Evolutionary conservation across 192 early-diverging fungal genomes (phyloP).

Genomic region (Mortierella claussenii): DNA sequence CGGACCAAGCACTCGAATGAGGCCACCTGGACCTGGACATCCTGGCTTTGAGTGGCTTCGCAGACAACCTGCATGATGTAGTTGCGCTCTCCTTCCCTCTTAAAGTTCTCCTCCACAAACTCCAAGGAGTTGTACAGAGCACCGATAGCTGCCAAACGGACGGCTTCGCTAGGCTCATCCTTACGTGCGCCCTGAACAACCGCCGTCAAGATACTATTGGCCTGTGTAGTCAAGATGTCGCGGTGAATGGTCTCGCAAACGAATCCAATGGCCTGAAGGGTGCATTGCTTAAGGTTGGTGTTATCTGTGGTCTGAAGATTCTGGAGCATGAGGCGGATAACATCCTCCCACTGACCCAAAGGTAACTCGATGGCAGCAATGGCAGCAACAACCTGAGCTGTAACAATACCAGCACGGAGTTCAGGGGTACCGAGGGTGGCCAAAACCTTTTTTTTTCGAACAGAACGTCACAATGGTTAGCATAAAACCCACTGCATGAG

Average conservation of each 20-base stretch:
- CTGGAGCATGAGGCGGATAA: conserved; percentile 83
- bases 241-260: conserved; percentile 92
- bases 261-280: conserved; percentile 92
- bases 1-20: conserved; percentile 97
- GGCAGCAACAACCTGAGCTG: conserved; percentile 89
- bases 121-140: conserved; percentile 96
- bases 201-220: conserved; percentile 93
- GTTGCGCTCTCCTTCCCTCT: conserved; percentile 94
- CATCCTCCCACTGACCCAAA: conserved; percentile 83
- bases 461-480: too few species aligned
- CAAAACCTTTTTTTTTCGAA: conserved; percentile 55
- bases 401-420: conserved; percentile 67
- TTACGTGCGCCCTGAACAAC: conserved; percentile 96
- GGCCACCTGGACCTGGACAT: conserved; percentile 81
- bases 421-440: conserved; percentile 65
- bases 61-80: conserved; percentile 99
- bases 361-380: conserved; percentile 96
- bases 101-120: conserved; percentile 96
- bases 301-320: conserved; percentile 77
- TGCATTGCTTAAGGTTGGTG: conserved; percentile 77
- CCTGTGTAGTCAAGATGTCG: conserved; percentile 80
- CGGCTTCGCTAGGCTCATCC: conserved; percentile 88
- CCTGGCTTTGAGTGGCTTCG: conserved; percentile 87
- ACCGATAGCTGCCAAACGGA: conserved; percentile 87
- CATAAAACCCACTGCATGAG: too few species aligned